Percentiles rank a stretch among this genome's conserved stretches.
These are phyloP conservation scores for Diutina mesorugosa DNA, from an alignment of 1,139 yeast species.

Conservation along the genomic window DNA sequence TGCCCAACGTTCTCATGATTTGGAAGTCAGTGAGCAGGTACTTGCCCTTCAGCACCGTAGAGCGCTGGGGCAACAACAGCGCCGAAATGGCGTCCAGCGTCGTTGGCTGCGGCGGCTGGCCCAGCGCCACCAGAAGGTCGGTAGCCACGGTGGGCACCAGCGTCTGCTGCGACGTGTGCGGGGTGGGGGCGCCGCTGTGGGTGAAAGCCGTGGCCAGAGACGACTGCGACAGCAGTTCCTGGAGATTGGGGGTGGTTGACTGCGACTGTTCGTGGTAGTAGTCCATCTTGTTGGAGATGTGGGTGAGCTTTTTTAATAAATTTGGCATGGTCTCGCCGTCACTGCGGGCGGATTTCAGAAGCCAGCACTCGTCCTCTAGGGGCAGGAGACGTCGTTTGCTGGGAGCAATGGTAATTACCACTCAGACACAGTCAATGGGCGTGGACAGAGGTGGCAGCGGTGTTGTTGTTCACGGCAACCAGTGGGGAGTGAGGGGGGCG, in stretches of 20 bases:
- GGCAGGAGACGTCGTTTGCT: not conserved
- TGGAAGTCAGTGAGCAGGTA: slow-evolving; percentile 40
- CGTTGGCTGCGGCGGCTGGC: not conserved
- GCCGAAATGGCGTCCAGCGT: slow-evolving; percentile 1
- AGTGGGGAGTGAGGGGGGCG: not conserved
- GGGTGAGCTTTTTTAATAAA: not conserved
- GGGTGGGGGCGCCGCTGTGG: not conserved
- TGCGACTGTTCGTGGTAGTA: not conserved
- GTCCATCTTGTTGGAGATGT: not conserved
- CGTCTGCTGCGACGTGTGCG: not conserved
- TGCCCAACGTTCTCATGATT: slow-evolving; percentile 43
- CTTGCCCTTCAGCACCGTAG: slow-evolving; percentile 34
- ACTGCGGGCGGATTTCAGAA: not conserved
- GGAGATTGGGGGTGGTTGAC: not conserved
- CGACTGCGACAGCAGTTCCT: not conserved
- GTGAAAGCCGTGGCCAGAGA: not conserved
- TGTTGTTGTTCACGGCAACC: not conserved
- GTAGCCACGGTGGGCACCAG: not conserved
- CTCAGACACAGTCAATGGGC: not conserved
- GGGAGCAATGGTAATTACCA: not conserved
- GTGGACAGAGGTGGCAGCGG: not conserved
- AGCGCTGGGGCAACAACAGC: slow-evolving; percentile 1
- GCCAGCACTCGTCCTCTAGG: not conserved
- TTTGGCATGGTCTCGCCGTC: slow-evolving; percentile 1
- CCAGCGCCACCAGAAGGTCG: not conserved